Conservation (phyloP, 2,329 filamentous ascomycete genomes). For the Fusarium sp. region DNA sequence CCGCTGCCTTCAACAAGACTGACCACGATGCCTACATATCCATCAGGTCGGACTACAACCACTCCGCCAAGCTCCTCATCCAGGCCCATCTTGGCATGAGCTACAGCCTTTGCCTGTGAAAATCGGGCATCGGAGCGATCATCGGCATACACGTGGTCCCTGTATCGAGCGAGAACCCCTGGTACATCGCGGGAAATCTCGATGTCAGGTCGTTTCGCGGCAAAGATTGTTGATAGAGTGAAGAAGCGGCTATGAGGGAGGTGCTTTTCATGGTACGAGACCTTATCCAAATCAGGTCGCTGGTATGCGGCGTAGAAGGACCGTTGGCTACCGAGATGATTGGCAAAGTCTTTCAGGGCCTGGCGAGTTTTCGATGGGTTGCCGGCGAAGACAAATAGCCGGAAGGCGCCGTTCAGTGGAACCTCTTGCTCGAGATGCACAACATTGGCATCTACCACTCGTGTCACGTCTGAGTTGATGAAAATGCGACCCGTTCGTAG, state of each 20-base stretch:
- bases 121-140: constrained; percentile 80
- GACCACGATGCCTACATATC: constrained; percentile 84
- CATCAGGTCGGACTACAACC: constrained; percentile 87
- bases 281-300: constrained; percentile 69
- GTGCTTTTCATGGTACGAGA: constrained; percentile 83
- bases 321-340: constrained; percentile 70
- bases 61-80: constrained; percentile 79
- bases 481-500: constrained; percentile 81
- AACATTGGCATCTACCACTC: constrained; percentile 88
- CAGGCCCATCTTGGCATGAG: constrained; percentile 89
- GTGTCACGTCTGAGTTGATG: constrained; percentile 82
- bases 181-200: constrained; percentile 81
- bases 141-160: constrained; percentile 87
- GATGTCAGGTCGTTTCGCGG: constrained; percentile 73
- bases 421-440: constrained; percentile 92
- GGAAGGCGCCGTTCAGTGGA: constrained; percentile 87
- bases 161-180: constrained; percentile 76
- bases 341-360: constrained; percentile 78
- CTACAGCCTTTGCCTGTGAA: constrained; percentile 76
- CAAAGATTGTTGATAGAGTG: constrained; percentile 82
- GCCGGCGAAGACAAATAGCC: constrained; percentile 89
- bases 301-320: constrained; percentile 80
- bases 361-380: constrained; percentile 67
- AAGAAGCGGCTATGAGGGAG: constrained; percentile 89
- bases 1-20: constrained; percentile 79